Evolutionary conservation across 352 stramenopile genomes (phyloP).

Genomic region (Aphanomyces astaci): DNA sequence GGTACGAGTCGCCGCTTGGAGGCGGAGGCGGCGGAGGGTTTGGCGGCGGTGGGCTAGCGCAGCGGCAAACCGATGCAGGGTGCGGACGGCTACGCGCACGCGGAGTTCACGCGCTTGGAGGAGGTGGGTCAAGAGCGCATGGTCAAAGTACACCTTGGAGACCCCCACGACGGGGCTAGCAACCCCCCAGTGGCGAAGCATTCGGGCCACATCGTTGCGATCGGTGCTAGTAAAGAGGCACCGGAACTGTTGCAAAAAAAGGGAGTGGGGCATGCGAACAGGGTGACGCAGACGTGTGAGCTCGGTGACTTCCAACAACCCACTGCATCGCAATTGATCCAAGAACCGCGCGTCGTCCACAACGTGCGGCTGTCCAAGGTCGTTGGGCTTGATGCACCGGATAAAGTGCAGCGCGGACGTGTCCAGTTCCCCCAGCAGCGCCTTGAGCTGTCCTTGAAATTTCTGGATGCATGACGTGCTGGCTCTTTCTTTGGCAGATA

Average conservation of each 20-base stretch:
- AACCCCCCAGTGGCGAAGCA: background rate
- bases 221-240: background rate
- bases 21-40: background rate
- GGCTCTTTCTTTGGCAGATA: background rate
- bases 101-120: background rate
- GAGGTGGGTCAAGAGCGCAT: background rate
- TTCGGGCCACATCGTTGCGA: background rate
- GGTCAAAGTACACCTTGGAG: constrained; percentile 20
- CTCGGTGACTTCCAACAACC: constrained; percentile 82
- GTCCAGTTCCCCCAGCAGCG: constrained; percentile 91
- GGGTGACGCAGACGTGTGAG: constrained; percentile 87
- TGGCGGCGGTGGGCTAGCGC: background rate
- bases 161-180: background rate
- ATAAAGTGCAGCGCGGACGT: constrained; percentile 90
- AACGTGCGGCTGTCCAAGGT: constrained; percentile 42
- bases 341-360: constrained; percentile 65
- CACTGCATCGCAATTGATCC: constrained; percentile 81
- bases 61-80: background rate
- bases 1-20: background rate
- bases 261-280: constrained; percentile 90
- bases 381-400: constrained; percentile 86
- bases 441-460: constrained; percentile 90
- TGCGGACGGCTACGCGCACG: background rate
- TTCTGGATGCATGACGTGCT: constrained; percentile 66
- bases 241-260: constrained; percentile 79